phyloP scores from a whole-genome alignment of 495 filamentous ascomycete genomes.

The Immersiella caudata region DNA sequence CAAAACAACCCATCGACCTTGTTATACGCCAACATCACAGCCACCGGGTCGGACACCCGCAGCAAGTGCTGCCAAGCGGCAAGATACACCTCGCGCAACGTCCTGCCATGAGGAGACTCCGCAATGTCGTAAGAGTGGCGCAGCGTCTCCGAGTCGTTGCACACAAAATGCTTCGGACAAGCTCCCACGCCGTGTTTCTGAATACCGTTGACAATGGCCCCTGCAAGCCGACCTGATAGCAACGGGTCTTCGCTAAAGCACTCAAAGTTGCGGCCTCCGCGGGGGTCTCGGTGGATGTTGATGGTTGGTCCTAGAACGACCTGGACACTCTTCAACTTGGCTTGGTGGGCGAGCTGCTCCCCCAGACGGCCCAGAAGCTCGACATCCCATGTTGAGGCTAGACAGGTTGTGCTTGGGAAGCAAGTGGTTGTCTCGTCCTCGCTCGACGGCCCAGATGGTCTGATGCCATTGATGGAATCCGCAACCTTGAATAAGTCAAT shows the following conservation, averaged over 20 bases:
- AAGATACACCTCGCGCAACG: not conserved
- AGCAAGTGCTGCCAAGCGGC: not conserved
- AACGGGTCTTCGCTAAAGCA: not conserved
- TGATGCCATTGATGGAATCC: constrained; percentile 7
- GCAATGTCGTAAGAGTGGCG: not conserved
- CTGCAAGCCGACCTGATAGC: not conserved
- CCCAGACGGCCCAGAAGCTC: not conserved
- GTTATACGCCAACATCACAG: not conserved
- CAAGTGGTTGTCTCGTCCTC: not conserved
- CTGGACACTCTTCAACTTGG: not conserved
- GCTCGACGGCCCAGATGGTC: not conserved
- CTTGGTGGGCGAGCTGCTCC: not conserved
- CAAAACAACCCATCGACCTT: not conserved
- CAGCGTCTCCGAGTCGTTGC: not conserved
- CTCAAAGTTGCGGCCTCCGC: not conserved
- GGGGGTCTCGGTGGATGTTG: not conserved
- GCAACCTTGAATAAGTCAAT: not conserved
- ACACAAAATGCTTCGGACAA: not conserved
- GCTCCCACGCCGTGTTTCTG: not conserved
- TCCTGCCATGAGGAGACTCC: not conserved
- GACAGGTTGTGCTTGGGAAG: not conserved
- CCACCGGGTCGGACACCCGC: not conserved
- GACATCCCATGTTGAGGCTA: not conserved
- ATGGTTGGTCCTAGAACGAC: not conserved
- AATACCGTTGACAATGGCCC: not conserved